Percentiles rank a stretch among this genome's conserved stretches.
Evolutionary conservation across 2,329 filamentous ascomycete species (phyloP).

Genomic region (Purpureocillium takamizusanense): DNA sequence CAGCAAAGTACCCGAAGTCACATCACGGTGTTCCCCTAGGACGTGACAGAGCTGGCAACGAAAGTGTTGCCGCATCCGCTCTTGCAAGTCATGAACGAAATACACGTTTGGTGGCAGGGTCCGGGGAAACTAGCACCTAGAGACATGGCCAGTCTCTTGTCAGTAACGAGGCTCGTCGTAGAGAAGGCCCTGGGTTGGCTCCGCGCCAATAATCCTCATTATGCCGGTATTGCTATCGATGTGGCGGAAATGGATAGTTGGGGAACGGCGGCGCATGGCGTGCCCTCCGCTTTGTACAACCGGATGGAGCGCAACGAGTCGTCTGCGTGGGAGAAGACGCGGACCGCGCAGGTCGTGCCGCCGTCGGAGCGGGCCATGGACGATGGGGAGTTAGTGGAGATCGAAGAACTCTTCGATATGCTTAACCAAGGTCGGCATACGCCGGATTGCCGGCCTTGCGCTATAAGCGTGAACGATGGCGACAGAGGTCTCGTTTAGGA

Average conservation of each 20-base stretch:
- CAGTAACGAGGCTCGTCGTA: no score
- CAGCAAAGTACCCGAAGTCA: no score
- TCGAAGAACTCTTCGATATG: no score
- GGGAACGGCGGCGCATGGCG: conserved; percentile 3
- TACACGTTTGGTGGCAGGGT: conserved; percentile 4
- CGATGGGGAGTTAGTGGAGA: neutral
- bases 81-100: conserved; percentile 4
- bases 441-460: no score
- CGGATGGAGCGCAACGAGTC: conserved; percentile 6
- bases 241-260: conserved; percentile 7
- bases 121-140: conserved; percentile 1
- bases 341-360: conserved; percentile 5
- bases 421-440: no score
- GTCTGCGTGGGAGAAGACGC: conserved; percentile 4
- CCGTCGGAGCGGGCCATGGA: conserved; percentile 3
- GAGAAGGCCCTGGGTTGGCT: no score
- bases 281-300: conserved; percentile 4
- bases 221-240: conserved; percentile 5
- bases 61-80: conserved; percentile 2
- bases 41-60: neutral
- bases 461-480: no score
- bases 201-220: neutral
- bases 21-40: no score
- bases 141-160: conserved; percentile 1
- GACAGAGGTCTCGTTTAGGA: no score